phyloP scores from a whole-genome alignment of 306 rosid genomes.

The Heteromeles arbutifolia region DNA sequence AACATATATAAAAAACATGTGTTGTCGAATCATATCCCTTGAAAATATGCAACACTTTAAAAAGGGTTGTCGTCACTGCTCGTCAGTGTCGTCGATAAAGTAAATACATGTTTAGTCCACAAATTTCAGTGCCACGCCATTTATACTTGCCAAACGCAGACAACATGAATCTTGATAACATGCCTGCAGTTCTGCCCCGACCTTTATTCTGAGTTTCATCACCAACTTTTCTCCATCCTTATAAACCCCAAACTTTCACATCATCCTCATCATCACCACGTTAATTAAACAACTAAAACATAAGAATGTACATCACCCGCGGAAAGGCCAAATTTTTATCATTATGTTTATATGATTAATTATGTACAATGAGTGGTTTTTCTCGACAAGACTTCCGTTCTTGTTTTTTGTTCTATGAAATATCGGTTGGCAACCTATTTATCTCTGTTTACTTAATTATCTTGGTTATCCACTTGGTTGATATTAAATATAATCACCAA shows the following conservation, averaged over 20 bases:
- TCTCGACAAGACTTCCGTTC: too few relatives aligned
- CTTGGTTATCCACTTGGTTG: too few relatives aligned
- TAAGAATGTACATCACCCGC: background rate
- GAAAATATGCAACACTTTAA: background rate
- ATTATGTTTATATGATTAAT: background rate
- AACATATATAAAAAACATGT: too few relatives aligned
- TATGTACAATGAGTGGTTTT: too few relatives aligned
- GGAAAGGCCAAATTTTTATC: constrained; percentile 1
- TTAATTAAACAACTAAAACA: background rate
- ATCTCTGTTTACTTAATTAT: too few relatives aligned
- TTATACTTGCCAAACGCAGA: background rate
- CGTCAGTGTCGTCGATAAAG: background rate
- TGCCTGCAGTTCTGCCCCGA: background rate
- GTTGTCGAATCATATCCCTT: too few relatives aligned
- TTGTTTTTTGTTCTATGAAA: too few relatives aligned
- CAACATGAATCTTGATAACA: constrained; percentile 5
- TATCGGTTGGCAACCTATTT: too few relatives aligned
- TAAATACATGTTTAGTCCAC: background rate
- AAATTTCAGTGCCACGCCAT: background rate
- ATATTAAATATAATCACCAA: background rate
- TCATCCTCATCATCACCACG: background rate
- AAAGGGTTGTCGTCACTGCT: background rate
- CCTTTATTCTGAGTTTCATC: background rate
- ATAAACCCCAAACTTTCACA: background rate
- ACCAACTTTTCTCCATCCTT: background rate